Evolutionary conservation across 768 basidiomycete species (phyloP), one percentile per base, ranked within the genome.

Genomic region (Serpula lacrymans): DNA sequence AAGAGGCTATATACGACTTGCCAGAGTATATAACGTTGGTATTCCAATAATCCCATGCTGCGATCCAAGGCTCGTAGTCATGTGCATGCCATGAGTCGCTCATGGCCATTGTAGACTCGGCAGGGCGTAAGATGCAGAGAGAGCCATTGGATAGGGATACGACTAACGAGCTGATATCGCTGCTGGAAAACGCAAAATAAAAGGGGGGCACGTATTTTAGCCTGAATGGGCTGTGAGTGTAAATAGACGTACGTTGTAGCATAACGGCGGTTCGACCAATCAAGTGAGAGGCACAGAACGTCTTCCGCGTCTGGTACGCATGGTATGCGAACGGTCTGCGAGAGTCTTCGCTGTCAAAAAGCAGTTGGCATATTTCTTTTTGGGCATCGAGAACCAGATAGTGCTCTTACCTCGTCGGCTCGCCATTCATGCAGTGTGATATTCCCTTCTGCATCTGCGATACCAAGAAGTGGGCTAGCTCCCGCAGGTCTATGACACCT

Each of bases 41-140:
- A 44, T 93, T 68, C 88, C 91, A 95, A 48, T 85, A 82, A 53
- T 97, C 78, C 84, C 91, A 98, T 1, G 87, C 81, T 1, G 86
- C 81, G 35, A 91, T 79, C 96, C 96, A 99, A 1, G 94, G 87
- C 57, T 99, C 96, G 52, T 82, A 81, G 42, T 93, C 89, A 52
- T 98, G 96, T 1, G 89, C 94, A 43, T 78, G 69, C 93, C 93
- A 98, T 2, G 70, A 71, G 18, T 75, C 62, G 4, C 66, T 64
- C 3, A 84, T 58, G 1, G 54, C 38, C 20, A 88, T 57, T 11
- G 69, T 64, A 1, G 62, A 55, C 1, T 68, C 62, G 5, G 77
- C 68, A 9, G 74, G 72, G 25, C 57, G 68, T 17, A 87, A 64
- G 14, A 86, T 69, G n/a, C 79, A 74, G 12, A 95, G 58, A 2